phyloP scores from a whole-genome alignment of 2,329 filamentous ascomycete species.

The Neofusicoccum parvum region DNA sequence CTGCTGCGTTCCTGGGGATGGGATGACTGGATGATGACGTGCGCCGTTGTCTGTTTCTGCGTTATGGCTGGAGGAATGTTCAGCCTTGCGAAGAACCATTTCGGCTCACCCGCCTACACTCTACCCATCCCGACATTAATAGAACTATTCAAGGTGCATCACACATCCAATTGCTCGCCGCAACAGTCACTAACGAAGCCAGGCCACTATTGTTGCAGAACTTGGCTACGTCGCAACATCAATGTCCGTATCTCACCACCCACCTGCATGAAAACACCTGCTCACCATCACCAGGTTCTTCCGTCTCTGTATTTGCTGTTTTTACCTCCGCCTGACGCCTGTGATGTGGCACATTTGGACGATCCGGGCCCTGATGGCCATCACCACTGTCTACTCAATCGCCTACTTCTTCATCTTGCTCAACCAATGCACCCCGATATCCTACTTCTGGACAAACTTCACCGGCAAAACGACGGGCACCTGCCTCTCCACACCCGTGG shows the following conservation, averaged over 20 bases:
- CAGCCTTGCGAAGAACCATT: not conserved
- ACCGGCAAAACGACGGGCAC: not conserved
- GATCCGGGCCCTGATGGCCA: not conserved
- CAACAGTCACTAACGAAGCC: not conserved
- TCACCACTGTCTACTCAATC: conserved; percentile 10
- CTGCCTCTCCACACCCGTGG: not conserved
- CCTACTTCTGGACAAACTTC: conserved; percentile 18
- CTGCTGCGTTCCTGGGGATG: not conserved
- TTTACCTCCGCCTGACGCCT: conserved; percentile 17
- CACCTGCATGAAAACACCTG: too few species aligned
- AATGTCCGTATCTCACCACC: not conserved
- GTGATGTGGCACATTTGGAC: conserved; percentile 17
- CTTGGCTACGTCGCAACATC: conserved; percentile 4
- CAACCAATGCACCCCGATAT: conserved; percentile 9
- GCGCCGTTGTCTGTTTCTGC: not conserved
- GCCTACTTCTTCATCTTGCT: conserved; percentile 18
- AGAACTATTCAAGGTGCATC: not conserved
- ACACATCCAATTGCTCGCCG: too few species aligned
- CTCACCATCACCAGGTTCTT: not conserved
- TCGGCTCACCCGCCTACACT: not conserved
- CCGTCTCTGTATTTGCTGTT: conserved; percentile 12
- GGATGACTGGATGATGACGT: conserved; percentile 12
- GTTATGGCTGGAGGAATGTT: conserved; percentile 7
- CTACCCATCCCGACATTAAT: not conserved
- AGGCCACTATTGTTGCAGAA: conserved; percentile 1